Evolutionary conservation across 2,329 filamentous ascomycete species (phyloP), one percentile per base, ranked within the genome.

Genomic region (Curvularia lunata): DNA sequence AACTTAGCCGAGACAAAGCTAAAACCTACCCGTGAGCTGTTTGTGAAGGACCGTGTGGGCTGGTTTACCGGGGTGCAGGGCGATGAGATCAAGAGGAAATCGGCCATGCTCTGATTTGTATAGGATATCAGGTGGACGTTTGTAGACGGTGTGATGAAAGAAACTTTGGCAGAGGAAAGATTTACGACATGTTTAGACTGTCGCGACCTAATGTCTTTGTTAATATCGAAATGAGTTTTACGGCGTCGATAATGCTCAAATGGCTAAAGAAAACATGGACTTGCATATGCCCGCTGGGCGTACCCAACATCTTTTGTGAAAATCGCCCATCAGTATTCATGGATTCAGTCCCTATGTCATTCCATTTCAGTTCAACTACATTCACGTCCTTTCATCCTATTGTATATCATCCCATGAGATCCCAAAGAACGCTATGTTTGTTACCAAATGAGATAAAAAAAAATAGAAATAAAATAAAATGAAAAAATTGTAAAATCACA

Each of bases 1-100:
- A 71, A 67, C 48, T 66, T 89, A 49, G 80, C 83, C 32, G 85
- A 88, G 75, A 85, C 81, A 0, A 83, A 81, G 66, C 70, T 89
- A 61, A 83, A 75, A 66, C 86, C 86, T 0, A 71, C 67, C 56
- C 59, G 80, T 0, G 86, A 88, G 76, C 75, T 80, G 45, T 88
- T 82, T 69, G 74, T 74, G 0, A 80, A 85, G 70, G 77, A 83
- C 58, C 75, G 85, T 2, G 83, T 84, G 2, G 65, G 48, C 10
- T 88, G 85, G 85, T 67, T 55, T n/a, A 23, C 19, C 1, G 59
- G 45, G 10, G 55, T 57, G 1, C 30, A 52, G 9, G 52, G 47
- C 3, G 32, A 53, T n/a, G 61, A 48, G 7, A 34, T 63, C 1
- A 48, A 54, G 51, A 56, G 46, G 30, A 34, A 13, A 12, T 8